A percentile compares a stretch with the other conserved stretches of the same genome.
These are phyloP conservation scores for Metschnikowia lochheadii DNA, from an alignment of 805 yeast species.

Conservation along the genomic window DNA sequence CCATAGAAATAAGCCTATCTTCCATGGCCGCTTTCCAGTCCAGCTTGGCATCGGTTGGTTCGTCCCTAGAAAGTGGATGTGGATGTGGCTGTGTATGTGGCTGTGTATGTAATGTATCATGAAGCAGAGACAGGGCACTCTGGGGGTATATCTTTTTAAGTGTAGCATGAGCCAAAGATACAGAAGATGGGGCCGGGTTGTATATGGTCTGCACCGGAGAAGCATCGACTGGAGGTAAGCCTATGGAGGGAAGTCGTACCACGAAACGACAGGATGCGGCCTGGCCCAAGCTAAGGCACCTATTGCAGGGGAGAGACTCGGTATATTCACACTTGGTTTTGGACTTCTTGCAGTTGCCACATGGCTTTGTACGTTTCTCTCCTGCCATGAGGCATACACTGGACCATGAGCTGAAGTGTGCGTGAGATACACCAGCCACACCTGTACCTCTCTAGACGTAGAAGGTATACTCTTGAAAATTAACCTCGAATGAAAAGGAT, in stretches of 20 bases:
- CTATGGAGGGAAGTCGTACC: constrained; percentile 45
- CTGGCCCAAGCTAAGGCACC: constrained; percentile 50
- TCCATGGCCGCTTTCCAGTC: constrained; percentile 37
- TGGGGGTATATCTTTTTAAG: constrained; percentile 8
- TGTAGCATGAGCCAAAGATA: not conserved
- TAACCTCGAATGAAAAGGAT: not conserved
- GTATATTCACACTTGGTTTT: constrained; percentile 59
- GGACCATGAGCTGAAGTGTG: not conserved
- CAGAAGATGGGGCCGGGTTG: not conserved
- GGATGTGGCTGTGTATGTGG: not conserved
- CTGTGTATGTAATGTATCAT: not conserved
- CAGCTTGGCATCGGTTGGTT: not conserved
- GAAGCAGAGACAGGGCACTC: constrained; percentile 3
- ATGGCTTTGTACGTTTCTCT: constrained; percentile 52
- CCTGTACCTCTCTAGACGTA: not conserved
- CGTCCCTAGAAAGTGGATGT: not conserved
- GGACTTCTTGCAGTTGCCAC: constrained; percentile 57
- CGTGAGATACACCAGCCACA: not conserved
- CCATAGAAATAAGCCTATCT: constrained; percentile 32
- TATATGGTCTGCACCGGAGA: constrained; percentile 5
- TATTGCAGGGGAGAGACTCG: constrained; percentile 48
- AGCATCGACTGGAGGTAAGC: constrained; percentile 22
- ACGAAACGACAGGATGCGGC: constrained; percentile 51
- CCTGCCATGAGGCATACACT: constrained; percentile 20
- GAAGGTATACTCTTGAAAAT: not conserved